Base-by-base conservation (phyloP, 352 stramenopile genomes). In the Thalassiosira mediterranea region DNA sequence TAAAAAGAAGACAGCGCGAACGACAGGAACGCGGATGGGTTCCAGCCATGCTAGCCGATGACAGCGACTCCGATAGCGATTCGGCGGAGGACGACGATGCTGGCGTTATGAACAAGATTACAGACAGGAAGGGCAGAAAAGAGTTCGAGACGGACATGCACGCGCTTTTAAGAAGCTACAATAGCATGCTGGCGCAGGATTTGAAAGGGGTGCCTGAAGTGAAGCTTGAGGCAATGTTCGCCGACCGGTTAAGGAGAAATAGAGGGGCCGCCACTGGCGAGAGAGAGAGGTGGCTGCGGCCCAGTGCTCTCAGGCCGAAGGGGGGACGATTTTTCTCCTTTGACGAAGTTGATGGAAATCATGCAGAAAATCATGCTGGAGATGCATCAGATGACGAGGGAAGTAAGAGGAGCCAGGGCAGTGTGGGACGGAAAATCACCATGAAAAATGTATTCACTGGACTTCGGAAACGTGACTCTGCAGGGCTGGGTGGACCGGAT, bases 131-230 rank as follows among this genome's bases (percentile, higher is more conserved):
- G 10, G 76, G 78, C 23, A 57, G 69, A 8, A 81, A 82, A 44
- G 44, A 81, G 10, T 71, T 83, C n/a, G 76, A 88, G 63, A 81
- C 70, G n/a, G 75, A 80, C 13, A 88, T 88, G 81, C 68, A 84
- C 54, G 66, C 72, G 0, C 26, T 83, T 5, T 52, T 88, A 17
- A 62, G 72, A 26, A 32, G 51, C 5, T 84, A 88, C 46, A 81
- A 85, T 58, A 53, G 75, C 10, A 84, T 88, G 81, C 54, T 88
- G 3, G 54, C 58, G 2, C 57, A 72, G 31, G 81, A 88, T 79
- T 62, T 86, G 42, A 74, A 70, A 29, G 60, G 79, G 23, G 66
- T 82, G 38, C 75, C 74, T 1, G 53, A 70, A 37, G 74, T 76
- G n/a, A 75, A 59, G 8, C n/a, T 64, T 29, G 57, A 64, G 17